A percentile compares a stretch with the other conserved stretches of the same genome.
Conservation (phyloP, 129 eudicot species). For the Daucus carota region DH1_v3.0 NC_030387.2:32626501-32627000, state of each 20-base stretch:
- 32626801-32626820: not conserved
- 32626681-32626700: constrained; percentile 6
- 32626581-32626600: constrained; percentile 61
- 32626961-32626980: not conserved
- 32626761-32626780: too few species aligned
- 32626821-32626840: too few species aligned
- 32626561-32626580: constrained; percentile 40
- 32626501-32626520: too few species aligned
- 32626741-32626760: not conserved
- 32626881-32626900: not conserved
- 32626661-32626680: constrained; percentile 79
- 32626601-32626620: constrained; percentile 71
- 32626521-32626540: too few species aligned
- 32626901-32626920: not conserved
- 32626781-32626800: not conserved
- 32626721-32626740: not conserved
- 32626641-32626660: constrained; percentile 70
- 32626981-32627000: not conserved
- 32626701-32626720: not conserved
- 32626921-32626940: constrained; percentile 4
- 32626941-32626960: not conserved
- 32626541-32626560: not conserved
- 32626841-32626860: not conserved
- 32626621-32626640: constrained; percentile 67
- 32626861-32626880: not conserved